Evolutionary conservation across 257 asterid species (phyloP).

Genomic region (Jacaranda mimosifolia): DNA sequence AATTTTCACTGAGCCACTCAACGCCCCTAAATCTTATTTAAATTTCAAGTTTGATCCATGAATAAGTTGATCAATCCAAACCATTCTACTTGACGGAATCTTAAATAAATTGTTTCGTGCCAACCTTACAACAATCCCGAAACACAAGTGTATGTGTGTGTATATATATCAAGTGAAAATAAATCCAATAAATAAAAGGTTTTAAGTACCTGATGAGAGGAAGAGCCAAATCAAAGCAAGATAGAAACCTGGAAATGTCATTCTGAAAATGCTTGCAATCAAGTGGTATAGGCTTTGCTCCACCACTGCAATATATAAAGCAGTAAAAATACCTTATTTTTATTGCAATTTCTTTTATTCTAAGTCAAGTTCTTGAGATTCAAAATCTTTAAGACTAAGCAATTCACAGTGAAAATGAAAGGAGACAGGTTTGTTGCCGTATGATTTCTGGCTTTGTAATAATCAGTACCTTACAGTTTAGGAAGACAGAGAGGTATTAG

Average conservation of each 20-base stretch:
- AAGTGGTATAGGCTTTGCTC: neutral
- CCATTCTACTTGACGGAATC: no score
- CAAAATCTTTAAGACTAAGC: conserved; percentile 51
- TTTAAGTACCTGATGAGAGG: conserved; percentile 51
- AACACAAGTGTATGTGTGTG: no score
- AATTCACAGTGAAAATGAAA: conserved; percentile 15
- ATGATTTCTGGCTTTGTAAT: neutral
- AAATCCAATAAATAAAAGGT: neutral
- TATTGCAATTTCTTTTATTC: conserved; percentile 58
- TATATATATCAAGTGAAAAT: no score
- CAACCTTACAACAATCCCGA: no score
- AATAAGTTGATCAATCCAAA: no score
- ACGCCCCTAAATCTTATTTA: no score
- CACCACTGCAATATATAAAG: conserved; percentile 19
- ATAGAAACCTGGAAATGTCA: conserved; percentile 43
- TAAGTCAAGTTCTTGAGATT: conserved; percentile 59
- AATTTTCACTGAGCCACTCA: no score
- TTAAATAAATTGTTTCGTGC: no score
- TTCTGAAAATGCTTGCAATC: conserved; percentile 20
- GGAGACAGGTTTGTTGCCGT: neutral
- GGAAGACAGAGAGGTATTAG: conserved; percentile 8
- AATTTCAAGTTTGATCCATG: no score
- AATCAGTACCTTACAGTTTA: neutral
- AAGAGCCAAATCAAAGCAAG: conserved; percentile 42
- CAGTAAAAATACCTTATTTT: neutral